Conservation (phyloP, 2,329 filamentous ascomycete genomes). For the Beauveria sp. region DNA sequence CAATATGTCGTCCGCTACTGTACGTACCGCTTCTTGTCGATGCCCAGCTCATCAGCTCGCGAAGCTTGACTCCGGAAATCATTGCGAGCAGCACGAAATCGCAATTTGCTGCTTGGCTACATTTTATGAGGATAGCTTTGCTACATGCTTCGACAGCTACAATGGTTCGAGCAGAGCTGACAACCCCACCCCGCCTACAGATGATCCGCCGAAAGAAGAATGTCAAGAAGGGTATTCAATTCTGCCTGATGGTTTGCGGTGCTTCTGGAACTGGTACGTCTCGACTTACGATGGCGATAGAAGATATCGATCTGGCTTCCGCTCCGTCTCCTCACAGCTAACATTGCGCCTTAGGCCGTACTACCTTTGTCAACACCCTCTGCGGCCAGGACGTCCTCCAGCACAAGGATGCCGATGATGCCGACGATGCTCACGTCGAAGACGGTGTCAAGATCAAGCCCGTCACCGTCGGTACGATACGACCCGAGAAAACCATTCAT, state of each 20-base stretch:
- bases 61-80: not conserved
- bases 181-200: conserved; percentile 41
- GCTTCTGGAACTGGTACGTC: conserved; percentile 90
- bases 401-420: conserved; percentile 90
- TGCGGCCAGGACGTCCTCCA: conserved; percentile 88
- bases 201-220: conserved; percentile 99
- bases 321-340: not conserved
- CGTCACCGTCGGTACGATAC: conserved; percentile 74
- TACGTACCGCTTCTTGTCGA: conserved; percentile 12
- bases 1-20: conserved; percentile 19
- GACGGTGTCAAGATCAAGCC: conserved; percentile 98
- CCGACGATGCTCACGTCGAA: conserved; percentile 80
- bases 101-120: not conserved
- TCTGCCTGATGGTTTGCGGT: conserved; percentile 99
- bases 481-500: conserved; percentile 6
- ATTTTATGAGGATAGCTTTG: not conserved
- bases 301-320: not conserved
- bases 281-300: not conserved
- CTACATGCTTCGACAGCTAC: not conserved
- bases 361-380: conserved; percentile 98
- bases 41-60: not conserved
- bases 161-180: not conserved
- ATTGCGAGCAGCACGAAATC: not conserved
- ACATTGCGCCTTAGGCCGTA: conserved; percentile 58
- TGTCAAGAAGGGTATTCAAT: conserved; percentile 99